Conservation (phyloP, 2,329 filamentous ascomycete genomes). For the Scytalidium lignicola region DNA sequence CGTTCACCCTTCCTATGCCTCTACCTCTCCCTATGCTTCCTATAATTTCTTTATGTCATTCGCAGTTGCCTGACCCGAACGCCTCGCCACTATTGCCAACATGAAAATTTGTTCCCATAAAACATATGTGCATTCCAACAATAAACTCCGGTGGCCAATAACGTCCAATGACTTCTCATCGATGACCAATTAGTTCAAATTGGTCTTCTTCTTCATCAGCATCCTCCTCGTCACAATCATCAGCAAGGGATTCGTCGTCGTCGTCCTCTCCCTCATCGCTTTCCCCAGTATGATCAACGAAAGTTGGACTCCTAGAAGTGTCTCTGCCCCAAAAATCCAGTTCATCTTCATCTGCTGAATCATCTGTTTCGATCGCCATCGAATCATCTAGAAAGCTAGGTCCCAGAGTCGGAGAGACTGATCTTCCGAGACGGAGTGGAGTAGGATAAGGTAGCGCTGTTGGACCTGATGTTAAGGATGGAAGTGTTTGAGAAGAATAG, state of each 20-base stretch:
- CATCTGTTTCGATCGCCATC: slow-evolving; percentile 35
- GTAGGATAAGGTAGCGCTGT: slow-evolving; percentile 18
- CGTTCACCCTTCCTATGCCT: neutral
- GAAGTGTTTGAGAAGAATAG: slow-evolving; percentile 24
- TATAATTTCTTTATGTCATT: neutral
- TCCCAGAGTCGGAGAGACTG: slow-evolving; percentile 28
- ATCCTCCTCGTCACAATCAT: slow-evolving; percentile 33
- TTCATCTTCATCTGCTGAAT: slow-evolving; percentile 44
- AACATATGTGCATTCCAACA: neutral
- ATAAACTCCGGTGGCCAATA: neutral
- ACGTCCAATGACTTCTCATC: slow-evolving; percentile 23
- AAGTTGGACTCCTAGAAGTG: slow-evolving; percentile 30
- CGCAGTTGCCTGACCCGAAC: neutral
- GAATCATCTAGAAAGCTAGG: slow-evolving; percentile 20
- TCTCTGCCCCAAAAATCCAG: slow-evolving; percentile 43
- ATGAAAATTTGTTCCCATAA: neutral
- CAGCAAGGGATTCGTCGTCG: slow-evolving; percentile 17
- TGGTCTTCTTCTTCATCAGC: slow-evolving; percentile 39
- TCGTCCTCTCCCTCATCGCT: slow-evolving; percentile 28
- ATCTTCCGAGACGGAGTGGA: slow-evolving; percentile 24
- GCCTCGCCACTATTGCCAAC: neutral
- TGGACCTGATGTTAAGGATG: slow-evolving; percentile 5
- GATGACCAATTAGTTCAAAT: slow-evolving; percentile 48
- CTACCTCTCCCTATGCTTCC: neutral
- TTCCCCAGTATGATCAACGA: slow-evolving; percentile 19